These are phyloP conservation scores for Saturnispora ahearnii DNA, from an alignment of 805 yeast species.

Conservation along the genomic window DNA sequence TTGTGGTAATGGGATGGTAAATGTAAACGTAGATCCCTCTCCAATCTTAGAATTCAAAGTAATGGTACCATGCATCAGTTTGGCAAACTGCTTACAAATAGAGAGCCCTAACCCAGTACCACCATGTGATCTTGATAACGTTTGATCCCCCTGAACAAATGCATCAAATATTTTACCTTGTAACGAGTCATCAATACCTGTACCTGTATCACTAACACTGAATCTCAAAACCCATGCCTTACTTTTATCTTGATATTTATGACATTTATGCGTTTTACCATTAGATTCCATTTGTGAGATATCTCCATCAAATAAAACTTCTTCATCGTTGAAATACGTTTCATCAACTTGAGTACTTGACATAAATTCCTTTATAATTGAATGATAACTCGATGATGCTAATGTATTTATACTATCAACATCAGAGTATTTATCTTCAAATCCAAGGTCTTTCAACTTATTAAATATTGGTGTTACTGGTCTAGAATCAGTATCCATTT, in stretches of 20 bases:
- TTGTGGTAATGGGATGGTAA: slow-evolving; percentile 69
- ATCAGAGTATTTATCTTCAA: slow-evolving; percentile 4
- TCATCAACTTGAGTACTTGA: slow-evolving; percentile 13
- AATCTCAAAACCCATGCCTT: slow-evolving; percentile 53
- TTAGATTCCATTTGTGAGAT: slow-evolving; percentile 16
- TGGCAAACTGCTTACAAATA: slow-evolving; percentile 84
- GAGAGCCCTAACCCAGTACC: slow-evolving; percentile 92
- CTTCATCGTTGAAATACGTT: slow-evolving; percentile 16
- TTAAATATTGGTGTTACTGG: slow-evolving; percentile 8
- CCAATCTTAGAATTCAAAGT: slow-evolving; percentile 67
- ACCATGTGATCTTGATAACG: slow-evolving; percentile 81
- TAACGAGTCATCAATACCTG: slow-evolving; percentile 79
- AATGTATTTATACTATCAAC: slow-evolving; percentile 21
- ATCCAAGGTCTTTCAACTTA: background rate
- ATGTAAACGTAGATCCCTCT: slow-evolving; percentile 74
- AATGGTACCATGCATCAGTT: slow-evolving; percentile 78
- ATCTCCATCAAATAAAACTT: slow-evolving; percentile 13
- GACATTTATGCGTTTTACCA: slow-evolving; percentile 13
- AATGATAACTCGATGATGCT: slow-evolving; percentile 29
- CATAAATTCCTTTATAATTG: slow-evolving; percentile 36
- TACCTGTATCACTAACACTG: slow-evolving; percentile 83
- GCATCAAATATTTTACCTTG: slow-evolving; percentile 90
- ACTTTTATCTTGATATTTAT: slow-evolving; percentile 17
- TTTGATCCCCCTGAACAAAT: slow-evolving; percentile 94
- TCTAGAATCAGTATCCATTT: slow-evolving; percentile 9